Percentiles rank a stretch among this genome's conserved stretches.
Conservation (phyloP, 2,329 filamentous ascomycete species). For the Trichophyton simii region DNA sequence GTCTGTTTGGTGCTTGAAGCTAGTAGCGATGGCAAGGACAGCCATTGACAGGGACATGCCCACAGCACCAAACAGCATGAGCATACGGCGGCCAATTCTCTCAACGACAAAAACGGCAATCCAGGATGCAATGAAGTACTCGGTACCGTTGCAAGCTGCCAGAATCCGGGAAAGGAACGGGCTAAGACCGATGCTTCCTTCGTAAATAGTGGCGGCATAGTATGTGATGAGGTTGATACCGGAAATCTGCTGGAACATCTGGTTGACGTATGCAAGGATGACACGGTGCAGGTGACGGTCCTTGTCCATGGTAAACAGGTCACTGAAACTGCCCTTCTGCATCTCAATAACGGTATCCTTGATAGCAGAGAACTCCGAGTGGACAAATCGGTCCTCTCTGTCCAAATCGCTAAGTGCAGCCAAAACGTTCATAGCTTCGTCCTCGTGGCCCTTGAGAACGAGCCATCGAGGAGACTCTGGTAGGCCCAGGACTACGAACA, state of each 20-base stretch:
- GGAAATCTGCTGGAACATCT: conserved; percentile 42
- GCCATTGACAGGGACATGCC: conserved; percentile 56
- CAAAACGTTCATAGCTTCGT: conserved; percentile 39
- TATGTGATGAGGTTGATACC: conserved; percentile 37
- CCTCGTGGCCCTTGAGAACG: conserved; percentile 43
- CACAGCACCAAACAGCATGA: conserved; percentile 59
- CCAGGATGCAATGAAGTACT: conserved; percentile 42
- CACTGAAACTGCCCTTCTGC: conserved; percentile 41
- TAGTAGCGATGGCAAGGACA: conserved; percentile 36
- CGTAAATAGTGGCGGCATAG: conserved; percentile 33
- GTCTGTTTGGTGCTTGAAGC: conserved; percentile 24
- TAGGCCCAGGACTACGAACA: conserved; percentile 36
- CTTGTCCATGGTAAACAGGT: conserved; percentile 48
- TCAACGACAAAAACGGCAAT: conserved; percentile 41
- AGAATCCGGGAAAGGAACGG: conserved; percentile 36
- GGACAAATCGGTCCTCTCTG: conserved; percentile 34
- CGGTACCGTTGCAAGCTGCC: conserved; percentile 42
- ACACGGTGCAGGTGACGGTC: conserved; percentile 46
- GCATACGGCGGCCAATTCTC: conserved; percentile 44
- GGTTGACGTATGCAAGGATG: conserved; percentile 44
- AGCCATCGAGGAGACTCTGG: conserved; percentile 50
- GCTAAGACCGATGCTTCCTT: conserved; percentile 31
- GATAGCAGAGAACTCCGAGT: conserved; percentile 39
- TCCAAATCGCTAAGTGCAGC: conserved; percentile 36
- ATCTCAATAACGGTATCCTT: conserved; percentile 43